Percentiles rank a stretch among this genome's conserved stretches.
phyloP scores from a whole-genome alignment of 1,284 basidiomycete genomes.

The Trichosporon faecale region DNA sequence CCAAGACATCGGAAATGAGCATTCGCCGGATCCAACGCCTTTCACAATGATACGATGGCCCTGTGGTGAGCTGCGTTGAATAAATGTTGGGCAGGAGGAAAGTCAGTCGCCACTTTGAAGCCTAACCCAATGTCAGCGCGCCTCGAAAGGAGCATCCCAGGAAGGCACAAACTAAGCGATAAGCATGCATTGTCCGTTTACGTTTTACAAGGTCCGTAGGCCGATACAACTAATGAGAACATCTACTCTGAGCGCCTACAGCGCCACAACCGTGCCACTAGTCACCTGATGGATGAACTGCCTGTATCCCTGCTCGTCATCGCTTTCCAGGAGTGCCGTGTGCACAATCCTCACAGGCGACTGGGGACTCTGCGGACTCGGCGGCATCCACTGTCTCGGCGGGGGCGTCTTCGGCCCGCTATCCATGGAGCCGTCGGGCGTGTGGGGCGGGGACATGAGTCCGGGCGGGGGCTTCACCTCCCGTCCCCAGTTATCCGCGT shows the following conservation, averaged over 20 bases:
- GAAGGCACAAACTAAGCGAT: not conserved
- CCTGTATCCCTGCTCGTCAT: constrained; percentile 46
- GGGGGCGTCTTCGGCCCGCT: not conserved
- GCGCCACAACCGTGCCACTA: constrained; percentile 23
- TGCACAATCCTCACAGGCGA: constrained; percentile 29
- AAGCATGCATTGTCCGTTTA: not conserved
- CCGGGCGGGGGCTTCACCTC: not conserved
- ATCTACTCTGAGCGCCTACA: not conserved
- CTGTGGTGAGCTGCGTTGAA: too few species aligned
- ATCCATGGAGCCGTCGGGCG: not conserved
- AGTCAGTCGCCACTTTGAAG: not conserved
- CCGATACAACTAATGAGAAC: too few species aligned
- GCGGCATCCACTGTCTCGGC: not conserved
- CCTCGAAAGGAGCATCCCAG: too few species aligned
- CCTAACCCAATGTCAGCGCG: not conserved
- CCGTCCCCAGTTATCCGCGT: not conserved
- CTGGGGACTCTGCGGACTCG: constrained; percentile 19
- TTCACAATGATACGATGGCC: too few species aligned
- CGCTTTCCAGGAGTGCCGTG: constrained; percentile 44
- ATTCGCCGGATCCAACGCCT: too few species aligned
- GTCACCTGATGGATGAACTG: constrained; percentile 44
- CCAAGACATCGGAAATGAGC: too few species aligned
- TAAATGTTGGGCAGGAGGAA: too few species aligned
- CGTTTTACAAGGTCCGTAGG: too few species aligned
- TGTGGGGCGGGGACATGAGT: not conserved